Percentiles rank a stretch among this genome's conserved stretches.
phyloP scores from a whole-genome alignment of 495 filamentous ascomycete species.

The Aspergillus sclerotiicarbonarius region DNA sequence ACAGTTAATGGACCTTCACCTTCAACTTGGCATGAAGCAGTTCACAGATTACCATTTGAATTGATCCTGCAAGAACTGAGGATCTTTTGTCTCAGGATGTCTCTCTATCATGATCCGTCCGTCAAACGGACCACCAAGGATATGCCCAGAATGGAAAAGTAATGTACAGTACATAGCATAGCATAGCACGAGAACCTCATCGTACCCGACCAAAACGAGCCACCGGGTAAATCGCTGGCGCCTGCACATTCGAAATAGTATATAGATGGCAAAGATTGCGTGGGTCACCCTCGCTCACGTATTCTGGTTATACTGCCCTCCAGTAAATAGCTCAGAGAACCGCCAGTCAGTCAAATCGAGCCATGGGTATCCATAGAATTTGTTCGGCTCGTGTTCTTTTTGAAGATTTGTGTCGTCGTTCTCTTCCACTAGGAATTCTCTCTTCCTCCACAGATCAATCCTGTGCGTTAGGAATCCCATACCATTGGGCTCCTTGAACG shows the following conservation, averaged over 20 bases:
- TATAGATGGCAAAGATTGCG: background rate
- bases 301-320: background rate
- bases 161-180: slow-evolving; percentile 5
- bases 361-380: slow-evolving; percentile 35
- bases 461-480: background rate
- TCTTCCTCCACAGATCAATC: background rate
- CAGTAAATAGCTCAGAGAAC: slow-evolving; percentile 5
- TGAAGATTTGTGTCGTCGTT: background rate
- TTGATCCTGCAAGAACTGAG: background rate
- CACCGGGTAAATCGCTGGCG: background rate
- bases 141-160: background rate
- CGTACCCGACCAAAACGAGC: background rate
- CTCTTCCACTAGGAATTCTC: background rate
- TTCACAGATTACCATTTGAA: background rate
- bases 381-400: slow-evolving; percentile 17
- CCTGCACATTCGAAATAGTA: background rate
- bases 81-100: background rate
- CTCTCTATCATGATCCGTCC: background rate
- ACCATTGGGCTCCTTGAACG: background rate
- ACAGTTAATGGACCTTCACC: background rate
- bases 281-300: background rate
- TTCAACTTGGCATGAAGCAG: background rate
- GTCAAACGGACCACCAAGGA: background rate
- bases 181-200: background rate
- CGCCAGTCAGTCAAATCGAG: slow-evolving; percentile 18